Evolutionary conservation across 495 filamentous ascomycete genomes (phyloP).

Genomic region (Aspergillus funiculosus): DNA sequence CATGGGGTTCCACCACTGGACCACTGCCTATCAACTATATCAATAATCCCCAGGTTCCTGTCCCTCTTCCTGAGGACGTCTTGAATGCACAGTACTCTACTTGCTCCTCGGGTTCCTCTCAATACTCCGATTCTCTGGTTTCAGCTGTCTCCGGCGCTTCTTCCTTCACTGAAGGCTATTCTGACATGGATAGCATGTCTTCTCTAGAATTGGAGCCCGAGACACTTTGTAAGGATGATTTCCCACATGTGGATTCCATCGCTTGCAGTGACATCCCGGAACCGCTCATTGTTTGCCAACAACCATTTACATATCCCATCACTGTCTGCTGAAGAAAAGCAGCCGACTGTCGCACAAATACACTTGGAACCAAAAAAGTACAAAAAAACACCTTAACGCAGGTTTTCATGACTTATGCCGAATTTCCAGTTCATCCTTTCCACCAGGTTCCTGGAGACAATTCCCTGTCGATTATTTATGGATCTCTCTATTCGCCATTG

Average conservation of each 20-base stretch:
- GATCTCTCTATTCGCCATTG: constrained; percentile 8
- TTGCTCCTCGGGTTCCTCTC: constrained; percentile 37
- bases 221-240: constrained; percentile 31
- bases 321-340: constrained; percentile 22
- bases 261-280: constrained; percentile 19
- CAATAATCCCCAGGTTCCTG: constrained; percentile 26
- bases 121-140: constrained; percentile 38
- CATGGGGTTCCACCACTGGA: constrained; percentile 28
- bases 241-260: constrained; percentile 26
- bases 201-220: constrained; percentile 32
- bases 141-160: constrained; percentile 40
- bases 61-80: constrained; percentile 28
- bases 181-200: constrained; percentile 39
- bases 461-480: constrained; percentile 2
- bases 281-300: constrained; percentile 22
- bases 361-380: constrained; percentile 4
- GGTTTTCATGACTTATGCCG: constrained; percentile 27
- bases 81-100: constrained; percentile 36
- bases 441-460: not conserved
- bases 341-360: not conserved
- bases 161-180: constrained; percentile 40
- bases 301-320: constrained; percentile 24
- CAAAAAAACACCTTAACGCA: constrained; percentile 19
- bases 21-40: constrained; percentile 27
- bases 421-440: constrained; percentile 1